Base-by-base conservation (phyloP, 805 yeast genomes). In the Ogataea pignaliae region DNA sequence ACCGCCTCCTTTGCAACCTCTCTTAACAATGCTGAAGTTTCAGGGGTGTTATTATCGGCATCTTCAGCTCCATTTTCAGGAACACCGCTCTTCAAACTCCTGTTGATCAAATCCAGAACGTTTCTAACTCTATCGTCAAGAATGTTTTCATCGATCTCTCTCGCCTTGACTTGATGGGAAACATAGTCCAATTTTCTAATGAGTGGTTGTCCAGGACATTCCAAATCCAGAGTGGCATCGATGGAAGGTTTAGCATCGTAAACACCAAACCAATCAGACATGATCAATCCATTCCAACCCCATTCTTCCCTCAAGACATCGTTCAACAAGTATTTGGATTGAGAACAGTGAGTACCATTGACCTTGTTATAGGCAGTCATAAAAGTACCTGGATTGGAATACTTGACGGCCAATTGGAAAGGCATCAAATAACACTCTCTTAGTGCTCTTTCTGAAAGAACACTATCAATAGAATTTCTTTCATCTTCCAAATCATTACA, bases 231-330 rank as follows among this genome's bases (percentile, higher is more conserved):
- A 9, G 86, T 86, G 32, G 78, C 76, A 36, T 72, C 71, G 39
- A 81, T 56, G 15, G 81, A 56, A 34, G 69, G 72, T 39, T 67
- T 69, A 33, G 65, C 62, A 15, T 81, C 69, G 58, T 75, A 79
- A 11, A 72, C 71, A 32, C 87, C 87, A 59, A 57, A 76, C 87
- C 86, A 81, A 61, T 81, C 87, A 32, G 82, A 75, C 81, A 81
- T 78, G 35, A 72, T 58, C 32, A 73, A 59, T 39, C 86, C 86
- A 12, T 74, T 67, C 66, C 72, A 81, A 10, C 67, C 64, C 83
- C 83, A 81, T 57, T 81, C 86, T 4, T 66, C 57, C 46, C 83
- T 65, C 45, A 81, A 61, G 30, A 78, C 62, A 29, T 75, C 74
- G 13, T 70, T 63, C 35, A 81, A 53, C 34, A 79, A 56, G 34